Percentiles rank a stretch among this genome's conserved stretches.
These are phyloP conservation scores for Apiospora hydei DNA, from an alignment of 2,329 filamentous ascomycete species.

Conservation along the genomic window DNA sequence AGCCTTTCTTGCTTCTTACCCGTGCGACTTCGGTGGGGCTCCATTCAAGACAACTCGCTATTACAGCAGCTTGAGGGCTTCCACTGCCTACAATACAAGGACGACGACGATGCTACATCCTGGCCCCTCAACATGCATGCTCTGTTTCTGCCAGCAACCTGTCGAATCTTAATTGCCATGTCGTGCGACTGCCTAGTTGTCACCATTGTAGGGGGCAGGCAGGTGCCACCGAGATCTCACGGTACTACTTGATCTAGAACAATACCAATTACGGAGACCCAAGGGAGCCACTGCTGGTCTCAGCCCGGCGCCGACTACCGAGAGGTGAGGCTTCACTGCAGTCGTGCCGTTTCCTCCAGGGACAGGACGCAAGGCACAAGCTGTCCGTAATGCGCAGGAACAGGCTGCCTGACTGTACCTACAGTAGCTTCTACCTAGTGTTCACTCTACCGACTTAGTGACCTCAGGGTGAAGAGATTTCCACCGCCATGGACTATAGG, in stretches of 20 bases:
- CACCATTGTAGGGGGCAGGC: slow-evolving; percentile 10
- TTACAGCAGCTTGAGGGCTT: background rate
- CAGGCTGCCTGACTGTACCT: background rate
- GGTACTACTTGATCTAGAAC: slow-evolving; percentile 21
- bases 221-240: slow-evolving; percentile 13
- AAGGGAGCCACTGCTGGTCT: slow-evolving; percentile 6
- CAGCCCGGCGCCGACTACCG: slow-evolving; percentile 18
- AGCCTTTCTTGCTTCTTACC: background rate
- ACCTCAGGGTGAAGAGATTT: slow-evolving; percentile 7
- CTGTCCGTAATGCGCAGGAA: background rate
- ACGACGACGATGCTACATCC: background rate
- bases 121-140: background rate
- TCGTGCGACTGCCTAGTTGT: background rate
- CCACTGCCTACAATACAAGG: background rate
- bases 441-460: background rate
- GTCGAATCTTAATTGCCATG: background rate
- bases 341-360: background rate
- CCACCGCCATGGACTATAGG: background rate
- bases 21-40: slow-evolving; percentile 6
- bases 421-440: background rate
- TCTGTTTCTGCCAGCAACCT: background rate
- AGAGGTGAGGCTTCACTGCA: slow-evolving; percentile 11
- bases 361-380: background rate
- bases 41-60: slow-evolving; percentile 8
- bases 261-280: slow-evolving; percentile 14